These are phyloP conservation scores for Spirogloea muscicola DNA, from an alignment of 139 green algal species.

Conservation along the genomic window DNA sequence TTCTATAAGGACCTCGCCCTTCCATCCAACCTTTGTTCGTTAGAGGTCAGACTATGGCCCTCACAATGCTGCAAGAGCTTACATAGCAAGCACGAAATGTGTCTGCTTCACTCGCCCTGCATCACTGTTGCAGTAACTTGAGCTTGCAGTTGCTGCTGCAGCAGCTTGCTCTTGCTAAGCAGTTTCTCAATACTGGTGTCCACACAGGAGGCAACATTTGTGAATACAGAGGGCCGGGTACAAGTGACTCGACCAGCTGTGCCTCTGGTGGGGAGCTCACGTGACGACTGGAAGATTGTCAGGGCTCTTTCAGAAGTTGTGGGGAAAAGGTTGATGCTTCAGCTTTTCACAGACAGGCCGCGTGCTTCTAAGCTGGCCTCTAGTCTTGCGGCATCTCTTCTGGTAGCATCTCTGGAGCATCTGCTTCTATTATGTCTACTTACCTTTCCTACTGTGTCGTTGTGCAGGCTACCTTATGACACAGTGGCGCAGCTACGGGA, in stretches of 20 bases:
- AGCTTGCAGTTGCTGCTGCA: too few relatives aligned
- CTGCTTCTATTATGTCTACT: not conserved
- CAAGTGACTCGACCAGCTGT: constrained; percentile 83
- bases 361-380: not conserved
- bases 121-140: too few relatives aligned
- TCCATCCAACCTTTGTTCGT: too few relatives aligned
- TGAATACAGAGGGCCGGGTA: constrained; percentile 80
- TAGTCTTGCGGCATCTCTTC: not conserved
- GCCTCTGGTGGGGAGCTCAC: constrained; percentile 64
- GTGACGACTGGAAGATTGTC: constrained; percentile 95
- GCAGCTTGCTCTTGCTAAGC: too few relatives aligned
- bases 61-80: too few relatives aligned
- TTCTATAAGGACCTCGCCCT: too few relatives aligned
- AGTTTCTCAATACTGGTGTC: too few relatives aligned
- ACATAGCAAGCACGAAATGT: too few relatives aligned
- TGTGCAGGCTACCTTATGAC: constrained; percentile 82
- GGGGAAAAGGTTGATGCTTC: constrained; percentile 42
- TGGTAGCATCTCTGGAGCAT: not conserved
- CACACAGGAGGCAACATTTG: constrained; percentile 48
- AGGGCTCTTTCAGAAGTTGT: constrained; percentile 77
- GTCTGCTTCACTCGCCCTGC: too few relatives aligned
- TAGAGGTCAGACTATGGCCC: too few relatives aligned
- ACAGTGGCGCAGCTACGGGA: constrained; percentile 60
- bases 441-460: not conserved
- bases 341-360: not conserved